phyloP scores from a whole-genome alignment of 495 filamentous ascomycete species.

The Xylaria scruposa region DNA sequence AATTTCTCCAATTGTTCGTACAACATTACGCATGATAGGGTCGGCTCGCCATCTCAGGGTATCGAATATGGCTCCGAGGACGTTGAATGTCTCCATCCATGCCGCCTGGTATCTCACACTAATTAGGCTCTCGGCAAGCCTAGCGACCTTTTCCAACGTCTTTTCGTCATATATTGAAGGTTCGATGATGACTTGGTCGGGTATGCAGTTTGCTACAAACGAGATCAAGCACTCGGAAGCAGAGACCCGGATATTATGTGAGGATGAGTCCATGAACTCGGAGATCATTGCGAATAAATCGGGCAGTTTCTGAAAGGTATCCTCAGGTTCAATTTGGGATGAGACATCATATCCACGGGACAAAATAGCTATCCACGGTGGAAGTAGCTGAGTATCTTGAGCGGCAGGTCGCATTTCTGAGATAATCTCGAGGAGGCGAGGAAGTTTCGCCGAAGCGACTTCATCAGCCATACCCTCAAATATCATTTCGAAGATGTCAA shows the following conservation, averaged over 20 bases:
- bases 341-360: slow-evolving; percentile 94
- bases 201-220: slow-evolving; percentile 86
- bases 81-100: slow-evolving; percentile 94
- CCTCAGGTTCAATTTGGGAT: slow-evolving; percentile 80
- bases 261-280: slow-evolving; percentile 80
- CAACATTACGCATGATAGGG: slow-evolving; percentile 74
- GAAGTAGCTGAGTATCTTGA: slow-evolving; percentile 89
- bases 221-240: slow-evolving; percentile 95
- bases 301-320: slow-evolving; percentile 87
- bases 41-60: slow-evolving; percentile 82
- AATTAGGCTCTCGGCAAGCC: slow-evolving; percentile 70
- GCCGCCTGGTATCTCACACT: slow-evolving; percentile 91
- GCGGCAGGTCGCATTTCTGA: slow-evolving; percentile 85
- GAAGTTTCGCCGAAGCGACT: slow-evolving; percentile 84
- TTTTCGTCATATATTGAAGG: slow-evolving; percentile 90
- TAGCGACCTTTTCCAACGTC: slow-evolving; percentile 75
- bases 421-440: slow-evolving; percentile 83
- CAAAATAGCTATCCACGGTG: slow-evolving; percentile 94
- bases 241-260: slow-evolving; percentile 89
- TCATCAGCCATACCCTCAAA: slow-evolving; percentile 90
- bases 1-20: slow-evolving; percentile 82
- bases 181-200: slow-evolving; percentile 77
- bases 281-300: slow-evolving; percentile 79
- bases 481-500: slow-evolving; percentile 95
- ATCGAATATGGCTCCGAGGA: slow-evolving; percentile 86